Evolutionary conservation across 2,329 filamentous ascomycete species (phyloP), one percentile per base, ranked within the genome.

Genomic region (Stemphylium vesicarium): DNA sequence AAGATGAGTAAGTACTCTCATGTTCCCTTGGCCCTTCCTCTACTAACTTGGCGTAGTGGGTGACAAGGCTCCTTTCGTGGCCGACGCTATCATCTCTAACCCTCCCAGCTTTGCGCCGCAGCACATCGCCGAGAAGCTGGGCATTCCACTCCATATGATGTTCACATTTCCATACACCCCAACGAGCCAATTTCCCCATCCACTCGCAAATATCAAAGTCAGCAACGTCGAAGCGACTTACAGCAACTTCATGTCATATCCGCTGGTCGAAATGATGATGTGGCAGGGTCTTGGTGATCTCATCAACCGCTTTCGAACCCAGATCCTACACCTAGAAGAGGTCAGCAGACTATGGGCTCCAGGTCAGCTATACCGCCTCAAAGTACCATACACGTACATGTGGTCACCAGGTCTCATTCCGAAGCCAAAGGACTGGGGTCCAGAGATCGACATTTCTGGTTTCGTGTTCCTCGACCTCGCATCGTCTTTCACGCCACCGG

Each of bases 91-190:
- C 60, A 91, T 92, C 62, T 89, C 89, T 2, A 92, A 92, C 56
- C 89, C 89, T 3, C 89, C 89, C 0, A 91, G 88, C 66, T 92
- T 91, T 71, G 89, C 88, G 0, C 89, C 91, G 62, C 82, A 91
- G 4, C 89, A 92, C 65, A 84, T 89, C 57, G 89, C 89, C 1
- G 88, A 92, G 75, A 89, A 89, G 70, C 73, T 92, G 58, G 88
- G 88, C 0, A 85, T 92, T 20, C 89, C 89, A 0, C 70, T 92
- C 13, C 89, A 92, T 65, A 85, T 96, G 76, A 96, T 96, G 90
- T 96, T 96, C 77, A 96, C 92, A 6, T 89, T 93, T 53, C 90
- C 90, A 0, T 93, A 91, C 66, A 90, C 86, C 0, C 89, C 90
- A 0, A 93, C 90, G 0, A 83, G 87, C 50, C 82, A 85, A 0